Evolutionary conservation across 1,284 basidiomycete genomes (phyloP).

Genomic region (Ceratobasidium sp.): DNA sequence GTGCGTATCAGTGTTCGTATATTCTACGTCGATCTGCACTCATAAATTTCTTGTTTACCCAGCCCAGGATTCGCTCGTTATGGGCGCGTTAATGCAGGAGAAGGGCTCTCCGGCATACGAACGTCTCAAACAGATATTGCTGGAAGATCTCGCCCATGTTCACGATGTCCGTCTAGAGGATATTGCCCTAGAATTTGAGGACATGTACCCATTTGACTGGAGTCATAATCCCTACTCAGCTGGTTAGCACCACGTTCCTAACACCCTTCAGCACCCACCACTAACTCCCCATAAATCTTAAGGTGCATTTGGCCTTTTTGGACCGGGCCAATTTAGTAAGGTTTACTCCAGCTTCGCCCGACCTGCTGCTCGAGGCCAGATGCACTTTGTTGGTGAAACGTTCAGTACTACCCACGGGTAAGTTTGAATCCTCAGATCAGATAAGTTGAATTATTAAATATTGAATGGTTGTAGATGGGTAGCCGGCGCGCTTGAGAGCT

Average conservation of each 20-base stretch:
- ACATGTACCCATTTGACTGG: constrained; percentile 36
- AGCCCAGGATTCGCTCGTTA: constrained; percentile 14
- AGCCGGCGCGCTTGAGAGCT: constrained; percentile 29
- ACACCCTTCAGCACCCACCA: too few relatives aligned
- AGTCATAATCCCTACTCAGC: background rate
- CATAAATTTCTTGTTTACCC: too few relatives aligned
- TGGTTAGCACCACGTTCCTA: constrained; percentile 7
- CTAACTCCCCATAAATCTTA: too few relatives aligned
- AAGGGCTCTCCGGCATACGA: background rate
- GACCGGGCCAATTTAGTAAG: background rate
- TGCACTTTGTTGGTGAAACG: constrained; percentile 31
- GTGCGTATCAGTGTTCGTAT: background rate
- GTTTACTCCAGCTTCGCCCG: background rate
- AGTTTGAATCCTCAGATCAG: background rate
- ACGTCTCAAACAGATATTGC: background rate
- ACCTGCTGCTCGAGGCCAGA: background rate
- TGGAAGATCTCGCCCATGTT: constrained; percentile 15
- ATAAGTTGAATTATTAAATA: too few relatives aligned
- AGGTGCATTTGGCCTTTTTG: constrained; percentile 32
- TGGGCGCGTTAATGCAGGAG: constrained; percentile 24
- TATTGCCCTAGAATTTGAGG: background rate
- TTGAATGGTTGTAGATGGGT: background rate
- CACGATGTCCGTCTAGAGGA: background rate
- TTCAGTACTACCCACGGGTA: constrained; percentile 27
- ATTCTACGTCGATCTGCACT: too few relatives aligned